Percentiles rank a stretch among this genome's conserved stretches.
These are phyloP conservation scores for Massospora cicadina DNA, from an alignment of 371 early-diverging fungal genomes.

Conservation along the genomic window DNA sequence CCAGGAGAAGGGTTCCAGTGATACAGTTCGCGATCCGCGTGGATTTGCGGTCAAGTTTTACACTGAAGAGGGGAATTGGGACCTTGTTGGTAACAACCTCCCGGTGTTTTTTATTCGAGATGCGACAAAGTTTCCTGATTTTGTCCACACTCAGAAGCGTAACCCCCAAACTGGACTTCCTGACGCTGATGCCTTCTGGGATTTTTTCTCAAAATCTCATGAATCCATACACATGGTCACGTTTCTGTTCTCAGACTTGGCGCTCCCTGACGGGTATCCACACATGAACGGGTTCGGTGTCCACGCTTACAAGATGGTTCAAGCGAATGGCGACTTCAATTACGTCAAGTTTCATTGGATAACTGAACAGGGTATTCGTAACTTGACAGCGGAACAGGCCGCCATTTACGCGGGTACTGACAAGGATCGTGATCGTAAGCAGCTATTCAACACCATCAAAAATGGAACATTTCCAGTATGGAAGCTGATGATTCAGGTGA, in stretches of 20 bases:
- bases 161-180: slow-evolving; percentile 32
- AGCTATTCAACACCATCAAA: slow-evolving; percentile 39
- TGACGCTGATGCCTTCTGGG: slow-evolving; percentile 39
- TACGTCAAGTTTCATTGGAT: slow-evolving; percentile 59
- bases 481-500: slow-evolving; percentile 35
- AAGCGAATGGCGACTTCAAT: slow-evolving; percentile 27
- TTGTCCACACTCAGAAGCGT: slow-evolving; percentile 46
- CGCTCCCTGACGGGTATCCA: slow-evolving; percentile 37
- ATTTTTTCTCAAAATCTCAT: slow-evolving; percentile 40
- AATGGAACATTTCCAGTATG: slow-evolving; percentile 39
- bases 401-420: slow-evolving; percentile 28
- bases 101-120: slow-evolving; percentile 45
- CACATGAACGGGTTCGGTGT: slow-evolving; percentile 43
- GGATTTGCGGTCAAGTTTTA: slow-evolving; percentile 53
- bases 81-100: slow-evolving; percentile 47
- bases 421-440: slow-evolving; percentile 38
- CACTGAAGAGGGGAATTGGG: slow-evolving; percentile 53
- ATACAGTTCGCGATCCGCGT: slow-evolving; percentile 38
- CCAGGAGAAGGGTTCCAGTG: slow-evolving; percentile 35
- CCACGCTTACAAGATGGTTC: slow-evolving; percentile 42
- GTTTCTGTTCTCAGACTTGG: slow-evolving; percentile 45
- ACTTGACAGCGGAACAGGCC: slow-evolving; percentile 32
- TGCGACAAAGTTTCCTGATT: slow-evolving; percentile 44
- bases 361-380: slow-evolving; percentile 44
- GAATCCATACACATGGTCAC: slow-evolving; percentile 45